Base-by-base conservation (phyloP, 2,329 filamentous ascomycete genomes). In the Tolypocladium endophyticum region DNA sequence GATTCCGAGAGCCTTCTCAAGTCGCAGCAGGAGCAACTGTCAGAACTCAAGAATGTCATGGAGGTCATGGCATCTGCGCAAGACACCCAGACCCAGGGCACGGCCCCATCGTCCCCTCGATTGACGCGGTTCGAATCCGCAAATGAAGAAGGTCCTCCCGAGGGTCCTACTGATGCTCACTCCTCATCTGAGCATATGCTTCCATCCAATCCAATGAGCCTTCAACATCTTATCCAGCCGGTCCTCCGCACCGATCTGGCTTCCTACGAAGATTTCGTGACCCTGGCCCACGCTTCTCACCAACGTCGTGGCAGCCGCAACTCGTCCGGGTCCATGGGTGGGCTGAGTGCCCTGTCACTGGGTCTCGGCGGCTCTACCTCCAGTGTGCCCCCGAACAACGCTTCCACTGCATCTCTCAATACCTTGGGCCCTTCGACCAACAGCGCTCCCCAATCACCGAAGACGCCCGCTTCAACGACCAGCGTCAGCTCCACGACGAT, bases 1-100 rank as follows among this genome's bases (percentile, higher is more conserved):
- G 93, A 99, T 71, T 93, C 90, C 0, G 92, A 97, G 73, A 81
- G 83, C 30, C 81, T 99, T 23, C 82, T 99, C 62, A 86, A 86
- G 60, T 96, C 90, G 1, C 91, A 97, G 67, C 92, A 96, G 70
- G 92, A 97, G 72, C 94, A 99, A 72, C 79, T 99, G 3, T 82
- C 88, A 2, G 90, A 97, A 72, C 83, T 99, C 63, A 99, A 99
- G 74, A 80, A 84, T 25, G 91, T 97, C 63, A 90, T 99, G 86
- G 92, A 96, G 74, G 87, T 88, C 67, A 90, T 97, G 85, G 83
- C 81, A 30, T 79, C 84, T 16, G 85, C 90, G 65, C 82, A 81
- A 61, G 89, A 94, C 65, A 89, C 95, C 65, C 81, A 84, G 64
- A 85, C 81, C 53, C 84, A 83, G 60, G 81, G 85, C n/a, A 89